phyloP scores from a whole-genome alignment of 169 alveolate genomes.

The Eimeria sp. region DNA sequence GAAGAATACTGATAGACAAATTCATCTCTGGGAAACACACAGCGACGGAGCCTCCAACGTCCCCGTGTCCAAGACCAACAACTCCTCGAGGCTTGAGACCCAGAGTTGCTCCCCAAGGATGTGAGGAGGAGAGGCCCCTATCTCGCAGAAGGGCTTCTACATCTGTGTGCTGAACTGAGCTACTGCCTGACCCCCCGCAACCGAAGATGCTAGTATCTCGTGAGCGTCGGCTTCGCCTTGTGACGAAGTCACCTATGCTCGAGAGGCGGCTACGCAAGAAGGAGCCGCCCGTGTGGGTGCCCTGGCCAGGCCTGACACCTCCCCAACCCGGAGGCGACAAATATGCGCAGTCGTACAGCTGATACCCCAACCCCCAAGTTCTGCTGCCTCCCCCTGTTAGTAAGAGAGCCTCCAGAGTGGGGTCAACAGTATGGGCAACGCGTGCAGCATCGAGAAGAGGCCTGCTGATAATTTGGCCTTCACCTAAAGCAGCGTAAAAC shows the following conservation, averaged over 20 bases:
- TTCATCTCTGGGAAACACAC: conserved; percentile 85
- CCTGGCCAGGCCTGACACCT: conserved; percentile 28
- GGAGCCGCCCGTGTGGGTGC: conserved; percentile 16
- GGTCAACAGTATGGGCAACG: conserved; percentile 77
- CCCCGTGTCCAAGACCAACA: conserved; percentile 87
- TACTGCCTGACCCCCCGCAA: not conserved
- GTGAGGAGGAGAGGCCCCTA: conserved; percentile 37
- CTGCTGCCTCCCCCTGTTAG: conserved; percentile 86
- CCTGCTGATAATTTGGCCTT: conserved; percentile 70
- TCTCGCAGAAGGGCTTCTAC: conserved; percentile 52
- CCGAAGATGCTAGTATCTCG: not conserved
- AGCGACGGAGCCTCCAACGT: conserved; percentile 85
- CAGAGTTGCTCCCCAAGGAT: conserved; percentile 64
- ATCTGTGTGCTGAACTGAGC: conserved; percentile 2
- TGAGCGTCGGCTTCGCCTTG: conserved; percentile 11
- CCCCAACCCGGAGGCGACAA: conserved; percentile 46
- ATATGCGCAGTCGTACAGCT: conserved; percentile 83
- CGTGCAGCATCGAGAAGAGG: conserved; percentile 76
- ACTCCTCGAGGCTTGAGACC: conserved; percentile 63
- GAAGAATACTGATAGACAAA: conserved; percentile 84
- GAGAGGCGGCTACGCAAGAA: conserved; percentile 38
- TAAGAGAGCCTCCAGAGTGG: conserved; percentile 85
- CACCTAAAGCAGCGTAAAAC: conserved; percentile 79
- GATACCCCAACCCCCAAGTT: conserved; percentile 88
- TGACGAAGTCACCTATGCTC: not conserved